Evolutionary conservation across 768 basidiomycete genomes (phyloP).

Genomic region (Lactarius evosmus): DNA sequence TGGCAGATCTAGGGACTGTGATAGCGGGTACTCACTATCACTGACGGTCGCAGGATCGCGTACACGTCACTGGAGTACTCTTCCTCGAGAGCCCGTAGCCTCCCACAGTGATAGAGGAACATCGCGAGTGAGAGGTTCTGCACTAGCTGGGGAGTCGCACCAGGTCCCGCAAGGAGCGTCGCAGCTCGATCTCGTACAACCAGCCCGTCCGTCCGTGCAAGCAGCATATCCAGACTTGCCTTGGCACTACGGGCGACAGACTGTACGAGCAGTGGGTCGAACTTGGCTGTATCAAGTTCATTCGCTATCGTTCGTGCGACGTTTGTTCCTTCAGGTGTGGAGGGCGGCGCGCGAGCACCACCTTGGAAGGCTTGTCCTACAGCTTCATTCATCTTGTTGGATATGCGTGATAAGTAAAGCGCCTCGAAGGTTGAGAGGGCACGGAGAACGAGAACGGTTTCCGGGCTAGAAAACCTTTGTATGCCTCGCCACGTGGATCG

Average conservation of each 20-base stretch:
- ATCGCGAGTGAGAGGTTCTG: conserved; percentile 76
- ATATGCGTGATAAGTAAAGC: conserved; percentile 82
- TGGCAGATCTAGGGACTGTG: neutral
- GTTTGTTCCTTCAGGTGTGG: conserved; percentile 69
- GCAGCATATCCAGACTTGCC: conserved; percentile 64
- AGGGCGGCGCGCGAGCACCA: conserved; percentile 66
- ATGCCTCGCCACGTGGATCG: neutral
- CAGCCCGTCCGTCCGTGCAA: conserved; percentile 60
- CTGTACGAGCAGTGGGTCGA: conserved; percentile 84
- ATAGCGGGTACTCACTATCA: conserved; percentile 48
- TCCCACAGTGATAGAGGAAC: conserved; percentile 76
- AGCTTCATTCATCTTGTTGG: conserved; percentile 78
- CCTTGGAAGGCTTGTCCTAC: conserved; percentile 75
- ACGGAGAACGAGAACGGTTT: conserved; percentile 85
- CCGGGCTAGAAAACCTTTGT: conserved; percentile 56
- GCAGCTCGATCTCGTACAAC: conserved; percentile 79
- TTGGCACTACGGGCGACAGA: conserved; percentile 74
- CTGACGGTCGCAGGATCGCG: conserved; percentile 49
- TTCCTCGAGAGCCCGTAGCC: conserved; percentile 58
- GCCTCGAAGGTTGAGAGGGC: conserved; percentile 81
- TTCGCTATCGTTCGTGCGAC: conserved; percentile 78
- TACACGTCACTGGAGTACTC: conserved; percentile 66
- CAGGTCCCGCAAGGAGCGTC: conserved; percentile 67
- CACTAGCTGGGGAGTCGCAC: conserved; percentile 74
- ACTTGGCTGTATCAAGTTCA: conserved; percentile 88